Evolutionary conservation across 306 rosid genomes (phyloP), one percentile per base, ranked within the genome.

Genomic region (Albizia julibrissin): DNA sequence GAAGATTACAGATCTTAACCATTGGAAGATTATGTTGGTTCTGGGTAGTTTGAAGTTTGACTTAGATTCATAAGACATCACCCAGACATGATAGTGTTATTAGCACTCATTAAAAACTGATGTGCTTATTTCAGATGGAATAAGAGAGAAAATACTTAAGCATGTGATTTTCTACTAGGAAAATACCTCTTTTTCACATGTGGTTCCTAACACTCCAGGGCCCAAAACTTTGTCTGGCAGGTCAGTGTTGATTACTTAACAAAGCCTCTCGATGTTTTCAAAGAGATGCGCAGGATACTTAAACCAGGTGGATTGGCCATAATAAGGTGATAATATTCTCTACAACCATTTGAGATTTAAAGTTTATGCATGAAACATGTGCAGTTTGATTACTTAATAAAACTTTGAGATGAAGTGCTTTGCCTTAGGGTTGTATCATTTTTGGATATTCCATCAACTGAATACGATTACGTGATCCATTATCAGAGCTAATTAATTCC

Each of bases 211-310:
- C 58, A 50, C 26, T 0, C 62, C 26, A 10, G 62, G 21, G 8
- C 26, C 59, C 59, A 6, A 52, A 24, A 6, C 26, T 54, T 54
- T 77, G 62, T 76, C 59, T 3, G 71, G 87, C 92, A 93, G 97
- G 97, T 93, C 70, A 93, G 97, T 73, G 97, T 93, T 59, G 94
- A 91, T 83, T 91, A 93, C 85, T 81, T 93, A 50, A 89, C 94
- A 37, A 90, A 91, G 87, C 94, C 94, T 68, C 89, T 93, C 6
- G 92, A 86, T 24, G 90, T 93, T 72, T 93, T 91, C 87, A 89
- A 86, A 84, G 94, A 91, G 85, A 93, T 89, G 92, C 4, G 81
- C 73, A 88, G 96, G 83, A 75, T 87, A 74, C 92, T 93, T 67
- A 93, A 91, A 85, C 97, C 94, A 7, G 97, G 96, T 54, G 96